phyloP scores from a whole-genome alignment of 164 flowering plant genomes.

The Amborella trichopoda region DNA sequence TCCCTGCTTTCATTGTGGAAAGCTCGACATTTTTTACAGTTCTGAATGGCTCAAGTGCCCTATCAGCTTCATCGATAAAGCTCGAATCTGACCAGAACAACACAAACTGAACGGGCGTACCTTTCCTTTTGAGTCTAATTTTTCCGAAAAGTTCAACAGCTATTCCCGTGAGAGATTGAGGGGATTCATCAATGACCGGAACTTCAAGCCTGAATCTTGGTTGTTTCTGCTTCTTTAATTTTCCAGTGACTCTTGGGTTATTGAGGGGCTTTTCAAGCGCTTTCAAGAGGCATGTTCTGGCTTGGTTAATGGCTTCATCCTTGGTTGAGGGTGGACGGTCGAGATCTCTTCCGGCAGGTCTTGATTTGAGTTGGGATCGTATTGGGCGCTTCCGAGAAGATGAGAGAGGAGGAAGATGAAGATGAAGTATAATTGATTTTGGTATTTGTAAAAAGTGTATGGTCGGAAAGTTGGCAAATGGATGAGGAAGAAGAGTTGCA shows the following conservation, averaged over 20 bases:
- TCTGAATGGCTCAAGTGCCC: conserved; percentile 22
- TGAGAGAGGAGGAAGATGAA: too few species aligned
- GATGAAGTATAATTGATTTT: too few species aligned
- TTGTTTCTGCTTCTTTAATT: conserved; percentile 62
- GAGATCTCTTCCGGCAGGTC: too few species aligned
- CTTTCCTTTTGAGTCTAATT: conserved; percentile 46
- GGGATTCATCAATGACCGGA: conserved; percentile 66
- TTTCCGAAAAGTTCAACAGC: conserved; percentile 44
- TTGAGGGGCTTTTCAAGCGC: conserved; percentile 61
- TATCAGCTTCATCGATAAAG: conserved; percentile 4
- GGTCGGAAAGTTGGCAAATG: too few species aligned
- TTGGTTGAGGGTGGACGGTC: conserved; percentile 58
- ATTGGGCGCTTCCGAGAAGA: too few species aligned
- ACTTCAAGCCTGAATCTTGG: conserved; percentile 67
- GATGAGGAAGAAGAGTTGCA: too few species aligned
- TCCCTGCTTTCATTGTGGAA: too few species aligned
- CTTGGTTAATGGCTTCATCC: conserved; percentile 82
- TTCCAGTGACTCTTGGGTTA: conserved; percentile 56
- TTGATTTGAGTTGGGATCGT: too few species aligned
- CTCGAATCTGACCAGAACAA: conserved; percentile 48
- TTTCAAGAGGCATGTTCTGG: conserved; percentile 56
- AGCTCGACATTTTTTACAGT: background rate
- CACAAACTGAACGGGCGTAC: conserved; percentile 24
- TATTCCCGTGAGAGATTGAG: conserved; percentile 37
- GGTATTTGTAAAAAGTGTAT: too few species aligned